phyloP scores from a whole-genome alignment of 2,329 filamentous ascomycete genomes.

The Fusarium citri region DNA sequence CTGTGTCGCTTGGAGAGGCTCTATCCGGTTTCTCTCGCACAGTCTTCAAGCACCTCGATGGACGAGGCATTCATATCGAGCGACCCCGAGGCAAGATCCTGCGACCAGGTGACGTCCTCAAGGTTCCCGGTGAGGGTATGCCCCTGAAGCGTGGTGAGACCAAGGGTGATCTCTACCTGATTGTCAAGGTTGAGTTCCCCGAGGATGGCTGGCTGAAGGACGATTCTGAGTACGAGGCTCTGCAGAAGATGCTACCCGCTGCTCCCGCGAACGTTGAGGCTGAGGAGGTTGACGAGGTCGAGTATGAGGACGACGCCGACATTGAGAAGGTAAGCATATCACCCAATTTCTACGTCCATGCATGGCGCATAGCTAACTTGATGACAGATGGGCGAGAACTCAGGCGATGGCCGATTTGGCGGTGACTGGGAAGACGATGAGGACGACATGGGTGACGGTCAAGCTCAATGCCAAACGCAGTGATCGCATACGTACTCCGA shows the following conservation, averaged over 20 bases:
- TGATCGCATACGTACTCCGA: slow-evolving; percentile 54
- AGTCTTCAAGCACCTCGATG: slow-evolving; percentile 92
- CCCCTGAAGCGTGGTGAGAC: slow-evolving; percentile 85
- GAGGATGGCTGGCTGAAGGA: slow-evolving; percentile 84
- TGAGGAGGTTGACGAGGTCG: slow-evolving; percentile 86
- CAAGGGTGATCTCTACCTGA: slow-evolving; percentile 88
- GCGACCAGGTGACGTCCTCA: slow-evolving; percentile 85
- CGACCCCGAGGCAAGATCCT: slow-evolving; percentile 86
- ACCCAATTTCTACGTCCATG: slow-evolving; percentile 3
- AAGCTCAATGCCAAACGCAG: slow-evolving; percentile 79
- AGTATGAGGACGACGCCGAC: slow-evolving; percentile 84
- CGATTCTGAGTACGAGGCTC: slow-evolving; percentile 74
- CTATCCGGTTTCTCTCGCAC: slow-evolving; percentile 90
- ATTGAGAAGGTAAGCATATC: slow-evolving; percentile 76
- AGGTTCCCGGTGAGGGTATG: slow-evolving; percentile 92
- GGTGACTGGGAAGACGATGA: slow-evolving; percentile 76
- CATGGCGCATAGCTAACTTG: slow-evolving; percentile 21
- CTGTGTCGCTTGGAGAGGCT: slow-evolving; percentile 84
- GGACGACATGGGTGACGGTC: slow-evolving; percentile 74
- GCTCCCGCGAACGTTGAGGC: slow-evolving; percentile 70
- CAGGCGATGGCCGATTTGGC: slow-evolving; percentile 73
- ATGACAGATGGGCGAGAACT: slow-evolving; percentile 75
- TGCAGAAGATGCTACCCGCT: slow-evolving; percentile 81
- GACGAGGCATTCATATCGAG: slow-evolving; percentile 84
- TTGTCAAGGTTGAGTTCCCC: slow-evolving; percentile 89